These are phyloP conservation scores for Boeremia exigua DNA, from an alignment of 2,329 filamentous ascomycete genomes.

Conservation along the genomic window DNA sequence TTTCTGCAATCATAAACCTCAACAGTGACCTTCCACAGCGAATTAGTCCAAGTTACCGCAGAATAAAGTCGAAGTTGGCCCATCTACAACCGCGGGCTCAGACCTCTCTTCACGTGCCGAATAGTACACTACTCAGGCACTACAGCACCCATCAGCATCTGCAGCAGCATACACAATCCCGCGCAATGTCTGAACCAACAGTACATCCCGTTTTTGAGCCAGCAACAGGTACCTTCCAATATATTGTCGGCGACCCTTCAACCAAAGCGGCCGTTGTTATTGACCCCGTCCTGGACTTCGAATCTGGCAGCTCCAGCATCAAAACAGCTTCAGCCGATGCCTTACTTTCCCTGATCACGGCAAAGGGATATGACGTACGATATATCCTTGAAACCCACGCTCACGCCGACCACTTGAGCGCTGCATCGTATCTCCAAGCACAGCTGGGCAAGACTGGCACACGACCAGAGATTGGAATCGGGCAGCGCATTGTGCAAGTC, in stretches of 20 bases:
- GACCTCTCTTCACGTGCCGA: too few relatives aligned
- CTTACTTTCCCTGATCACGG: slow-evolving; percentile 54
- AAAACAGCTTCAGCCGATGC: slow-evolving; percentile 60
- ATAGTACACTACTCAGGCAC: background rate
- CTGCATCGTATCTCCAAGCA: slow-evolving; percentile 63
- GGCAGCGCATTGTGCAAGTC: slow-evolving; percentile 59
- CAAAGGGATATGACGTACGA: slow-evolving; percentile 57
- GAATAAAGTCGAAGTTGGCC: too few relatives aligned
- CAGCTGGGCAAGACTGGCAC: slow-evolving; percentile 45
- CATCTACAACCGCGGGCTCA: too few relatives aligned
- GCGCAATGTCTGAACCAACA: slow-evolving; percentile 9
- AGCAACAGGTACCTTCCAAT: slow-evolving; percentile 64
- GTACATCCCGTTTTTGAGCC: slow-evolving; percentile 44
- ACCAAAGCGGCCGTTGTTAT: slow-evolving; percentile 62
- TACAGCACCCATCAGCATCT: background rate
- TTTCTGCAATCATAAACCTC: too few relatives aligned
- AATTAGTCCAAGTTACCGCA: too few relatives aligned
- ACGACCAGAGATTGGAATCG: slow-evolving; percentile 57
- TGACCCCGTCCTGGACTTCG: slow-evolving; percentile 67
- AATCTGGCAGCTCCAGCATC: slow-evolving; percentile 53
- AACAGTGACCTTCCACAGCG: too few relatives aligned
- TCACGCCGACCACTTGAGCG: slow-evolving; percentile 67
- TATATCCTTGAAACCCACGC: slow-evolving; percentile 68
- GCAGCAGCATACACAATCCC: background rate
- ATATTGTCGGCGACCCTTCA: slow-evolving; percentile 62